A percentile compares a stretch with the other conserved stretches of the same genome.
These are phyloP conservation scores for Sarcodon sp. DNA, from an alignment of 768 basidiomycete genomes.

Conservation along the genomic window DNA sequence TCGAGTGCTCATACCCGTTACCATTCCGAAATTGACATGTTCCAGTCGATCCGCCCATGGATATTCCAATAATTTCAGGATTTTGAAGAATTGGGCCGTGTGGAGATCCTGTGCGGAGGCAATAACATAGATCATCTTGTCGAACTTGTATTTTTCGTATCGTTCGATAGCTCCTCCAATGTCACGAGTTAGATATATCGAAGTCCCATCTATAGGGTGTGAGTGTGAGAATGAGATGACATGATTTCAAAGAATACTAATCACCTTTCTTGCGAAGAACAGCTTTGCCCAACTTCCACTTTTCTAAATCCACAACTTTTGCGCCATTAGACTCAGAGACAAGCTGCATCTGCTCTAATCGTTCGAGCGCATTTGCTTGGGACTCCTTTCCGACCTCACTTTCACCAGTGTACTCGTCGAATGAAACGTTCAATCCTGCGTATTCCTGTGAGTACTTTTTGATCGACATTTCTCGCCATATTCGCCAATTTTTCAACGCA, in stretches of 20 bases:
- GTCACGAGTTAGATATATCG: slow-evolving; percentile 90
- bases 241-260: background rate
- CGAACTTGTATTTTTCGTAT: slow-evolving; percentile 82
- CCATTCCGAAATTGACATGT: slow-evolving; percentile 87
- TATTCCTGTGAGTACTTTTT: slow-evolving; percentile 85
- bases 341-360: slow-evolving; percentile 59
- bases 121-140: slow-evolving; percentile 91
- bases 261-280: slow-evolving; percentile 77
- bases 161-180: slow-evolving; percentile 90
- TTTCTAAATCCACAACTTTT: slow-evolving; percentile 75
- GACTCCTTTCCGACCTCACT: slow-evolving; percentile 62
- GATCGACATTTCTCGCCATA: slow-evolving; percentile 87
- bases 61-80: slow-evolving; percentile 81
- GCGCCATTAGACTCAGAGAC: slow-evolving; percentile 72
- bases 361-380: slow-evolving; percentile 59
- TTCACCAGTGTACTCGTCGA: slow-evolving; percentile 90
- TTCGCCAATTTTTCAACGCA: slow-evolving; percentile 78
- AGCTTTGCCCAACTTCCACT: slow-evolving; percentile 87
- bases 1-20: slow-evolving; percentile 90
- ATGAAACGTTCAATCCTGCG: slow-evolving; percentile 76
- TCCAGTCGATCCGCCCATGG: slow-evolving; percentile 74
- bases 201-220: slow-evolving; percentile 61
- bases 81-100: slow-evolving; percentile 86
- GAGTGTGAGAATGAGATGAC: background rate
- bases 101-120: slow-evolving; percentile 83